These are phyloP conservation scores for Articulospora tetracladia DNA, from an alignment of 495 filamentous ascomycete genomes.

Conservation along the genomic window DNA sequence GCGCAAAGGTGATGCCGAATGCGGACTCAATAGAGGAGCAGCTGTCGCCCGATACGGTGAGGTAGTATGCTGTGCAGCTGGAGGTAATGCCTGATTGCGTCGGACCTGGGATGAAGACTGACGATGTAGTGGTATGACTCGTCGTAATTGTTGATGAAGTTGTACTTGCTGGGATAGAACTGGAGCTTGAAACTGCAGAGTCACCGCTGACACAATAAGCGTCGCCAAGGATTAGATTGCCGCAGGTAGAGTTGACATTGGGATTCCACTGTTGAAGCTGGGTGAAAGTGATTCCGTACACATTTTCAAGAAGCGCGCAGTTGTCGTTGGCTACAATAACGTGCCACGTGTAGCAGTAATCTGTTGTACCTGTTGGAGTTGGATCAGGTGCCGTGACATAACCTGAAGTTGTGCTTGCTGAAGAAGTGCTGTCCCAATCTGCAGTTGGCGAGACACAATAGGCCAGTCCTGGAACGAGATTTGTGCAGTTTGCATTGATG, in stretches of 20 bases:
- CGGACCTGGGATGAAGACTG: too few species aligned
- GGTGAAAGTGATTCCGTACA: constrained; percentile 4
- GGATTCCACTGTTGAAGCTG: constrained; percentile 13
- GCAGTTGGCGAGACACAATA: constrained; percentile 21
- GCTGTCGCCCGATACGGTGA: neutral
- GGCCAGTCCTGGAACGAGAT: constrained; percentile 16
- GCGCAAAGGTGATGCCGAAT: constrained; percentile 4
- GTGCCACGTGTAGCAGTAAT: constrained; percentile 34
- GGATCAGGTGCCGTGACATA: neutral
- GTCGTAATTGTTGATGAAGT: neutral
- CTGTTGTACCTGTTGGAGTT: constrained; percentile 23
- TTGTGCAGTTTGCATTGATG: constrained; percentile 18
- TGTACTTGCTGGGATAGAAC: neutral
- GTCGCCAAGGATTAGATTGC: neutral
- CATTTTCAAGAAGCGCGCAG: neutral
- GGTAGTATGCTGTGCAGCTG: neutral
- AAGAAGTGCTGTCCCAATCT: constrained; percentile 20
- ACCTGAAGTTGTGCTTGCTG: neutral
- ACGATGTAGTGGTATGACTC: too few species aligned
- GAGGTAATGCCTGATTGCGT: constrained; percentile 13
- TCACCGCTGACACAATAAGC: constrained; percentile 2
- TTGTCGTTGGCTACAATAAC: neutral
- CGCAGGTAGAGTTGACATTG: neutral
- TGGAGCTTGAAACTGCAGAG: neutral
- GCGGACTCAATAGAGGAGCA: neutral